These are phyloP conservation scores for Phytophthora quininea DNA, from an alignment of 352 stramenopile species.

Conservation along the genomic window DNA sequence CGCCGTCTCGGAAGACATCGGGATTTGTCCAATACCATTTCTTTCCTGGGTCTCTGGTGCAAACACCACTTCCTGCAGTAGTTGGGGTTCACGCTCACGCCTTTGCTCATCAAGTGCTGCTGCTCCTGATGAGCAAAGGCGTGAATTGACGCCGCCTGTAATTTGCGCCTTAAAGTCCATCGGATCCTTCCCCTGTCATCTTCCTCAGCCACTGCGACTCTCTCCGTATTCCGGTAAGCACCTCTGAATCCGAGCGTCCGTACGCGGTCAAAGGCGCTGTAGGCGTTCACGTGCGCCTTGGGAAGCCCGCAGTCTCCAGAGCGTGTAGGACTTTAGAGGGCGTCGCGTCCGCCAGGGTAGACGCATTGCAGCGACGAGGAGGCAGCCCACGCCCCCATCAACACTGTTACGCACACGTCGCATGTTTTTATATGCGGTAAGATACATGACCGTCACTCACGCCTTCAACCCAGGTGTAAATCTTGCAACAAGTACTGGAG, in stretches of 20 bases:
- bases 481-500: no score
- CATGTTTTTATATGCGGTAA: no score
- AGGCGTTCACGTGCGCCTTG: conserved; percentile 48
- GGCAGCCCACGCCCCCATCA: no score
- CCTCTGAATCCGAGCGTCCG: conserved; percentile 73
- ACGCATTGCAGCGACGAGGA: conserved; percentile 3
- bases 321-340: conserved; percentile 36
- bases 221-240: conserved; percentile 86
- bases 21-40: conserved; percentile 12
- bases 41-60: conserved; percentile 33
- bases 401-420: no score
- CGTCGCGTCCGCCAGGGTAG: conserved; percentile 39
- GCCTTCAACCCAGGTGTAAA: no score
- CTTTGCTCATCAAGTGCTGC: conserved; percentile 43
- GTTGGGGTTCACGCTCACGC: conserved; percentile 46
- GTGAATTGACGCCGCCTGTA: conserved; percentile 42
- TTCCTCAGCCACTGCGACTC: conserved; percentile 35
- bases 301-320: conserved; percentile 49
- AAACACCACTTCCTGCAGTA: conserved; percentile 58
- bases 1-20: not conserved
- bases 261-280: conserved; percentile 69
- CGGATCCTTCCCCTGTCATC: conserved; percentile 16
- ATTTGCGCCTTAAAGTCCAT: conserved; percentile 52
- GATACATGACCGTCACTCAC: no score
- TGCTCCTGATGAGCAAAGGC: conserved; percentile 59